Percentiles rank a stretch among this genome's conserved stretches.
Evolutionary conservation across 345 rosid genomes (phyloP).

Genomic region (Zanthoxylum bungeanum): DNA sequence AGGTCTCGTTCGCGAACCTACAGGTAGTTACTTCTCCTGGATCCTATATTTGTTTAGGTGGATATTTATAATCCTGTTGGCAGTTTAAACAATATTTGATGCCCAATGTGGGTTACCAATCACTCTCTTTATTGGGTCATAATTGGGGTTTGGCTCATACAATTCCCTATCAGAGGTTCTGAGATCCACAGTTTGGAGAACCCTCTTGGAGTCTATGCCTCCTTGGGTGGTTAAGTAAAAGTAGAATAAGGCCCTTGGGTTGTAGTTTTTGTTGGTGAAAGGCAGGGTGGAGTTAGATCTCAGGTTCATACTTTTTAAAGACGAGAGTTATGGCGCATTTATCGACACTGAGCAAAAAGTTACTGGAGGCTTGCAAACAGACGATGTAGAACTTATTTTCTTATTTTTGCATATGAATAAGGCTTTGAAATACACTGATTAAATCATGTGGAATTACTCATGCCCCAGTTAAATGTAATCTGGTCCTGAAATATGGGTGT

Average conservation of each 20-base stretch:
- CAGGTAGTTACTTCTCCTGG: slow-evolving; percentile 40
- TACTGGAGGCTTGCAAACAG: background rate
- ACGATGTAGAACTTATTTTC: background rate
- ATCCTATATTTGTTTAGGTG: background rate
- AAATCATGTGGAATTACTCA: background rate
- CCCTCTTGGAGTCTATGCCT: background rate
- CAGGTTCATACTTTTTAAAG: background rate
- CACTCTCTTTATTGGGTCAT: background rate
- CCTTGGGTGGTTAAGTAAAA: background rate
- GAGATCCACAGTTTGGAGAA: too few species aligned
- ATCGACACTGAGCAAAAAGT: background rate
- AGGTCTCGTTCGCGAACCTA: slow-evolving; percentile 49
- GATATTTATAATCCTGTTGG: background rate
- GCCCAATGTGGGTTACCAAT: background rate
- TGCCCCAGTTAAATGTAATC: background rate
- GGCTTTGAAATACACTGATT: background rate
- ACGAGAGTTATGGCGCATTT: background rate
- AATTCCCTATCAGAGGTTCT: too few species aligned
- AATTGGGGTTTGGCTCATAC: background rate
- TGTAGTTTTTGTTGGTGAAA: background rate
- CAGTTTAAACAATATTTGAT: background rate
- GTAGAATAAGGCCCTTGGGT: background rate
- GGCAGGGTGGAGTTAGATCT: too few species aligned
- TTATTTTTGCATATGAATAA: background rate
- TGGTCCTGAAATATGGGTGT: background rate